These are phyloP conservation scores for Ustilaginoidea virens DNA, from an alignment of 2,329 filamentous ascomycete species.

Conservation along the genomic window DNA sequence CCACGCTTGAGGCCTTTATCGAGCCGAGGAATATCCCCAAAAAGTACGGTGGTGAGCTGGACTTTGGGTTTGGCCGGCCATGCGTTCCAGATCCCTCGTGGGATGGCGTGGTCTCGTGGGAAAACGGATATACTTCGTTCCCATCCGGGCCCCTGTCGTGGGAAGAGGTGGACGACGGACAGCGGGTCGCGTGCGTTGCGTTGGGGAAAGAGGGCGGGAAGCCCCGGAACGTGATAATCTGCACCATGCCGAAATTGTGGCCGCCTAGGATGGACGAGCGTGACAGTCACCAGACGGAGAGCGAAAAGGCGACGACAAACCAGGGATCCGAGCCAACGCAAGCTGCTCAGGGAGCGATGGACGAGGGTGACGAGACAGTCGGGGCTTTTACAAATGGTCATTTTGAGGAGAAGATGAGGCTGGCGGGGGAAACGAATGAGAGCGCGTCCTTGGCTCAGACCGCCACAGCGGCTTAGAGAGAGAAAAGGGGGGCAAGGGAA, in stretches of 20 bases:
- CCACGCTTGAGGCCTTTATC: constrained; percentile 69
- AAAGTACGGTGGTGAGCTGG: constrained; percentile 74
- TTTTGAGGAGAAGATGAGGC: constrained; percentile 16
- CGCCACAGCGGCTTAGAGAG: neutral
- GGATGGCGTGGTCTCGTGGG: constrained; percentile 33
- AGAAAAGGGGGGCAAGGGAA: no score
- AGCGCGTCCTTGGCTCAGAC: neutral
- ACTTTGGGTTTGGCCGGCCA: constrained; percentile 66
- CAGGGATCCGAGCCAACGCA: constrained; percentile 13
- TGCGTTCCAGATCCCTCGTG: constrained; percentile 54
- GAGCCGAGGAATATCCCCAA: constrained; percentile 72
- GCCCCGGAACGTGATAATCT: constrained; percentile 30
- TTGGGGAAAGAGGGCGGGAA: constrained; percentile 31
- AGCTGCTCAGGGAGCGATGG: constrained; percentile 7
- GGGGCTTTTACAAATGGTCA: constrained; percentile 13
- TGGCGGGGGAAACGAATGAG: constrained; percentile 13
- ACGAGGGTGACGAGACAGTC: constrained; percentile 4
- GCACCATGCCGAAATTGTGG: constrained; percentile 31
- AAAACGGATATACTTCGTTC: constrained; percentile 35
- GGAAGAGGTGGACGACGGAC: constrained; percentile 29
- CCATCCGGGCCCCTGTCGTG: constrained; percentile 42
- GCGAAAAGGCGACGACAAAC: constrained; percentile 1
- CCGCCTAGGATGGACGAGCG: constrained; percentile 3
- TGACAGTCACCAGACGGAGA: constrained; percentile 3
- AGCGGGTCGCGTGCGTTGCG: constrained; percentile 34